Conservation (phyloP, 73 alveolate genomes). For the Tetrahymena malaccensis region DNA sequence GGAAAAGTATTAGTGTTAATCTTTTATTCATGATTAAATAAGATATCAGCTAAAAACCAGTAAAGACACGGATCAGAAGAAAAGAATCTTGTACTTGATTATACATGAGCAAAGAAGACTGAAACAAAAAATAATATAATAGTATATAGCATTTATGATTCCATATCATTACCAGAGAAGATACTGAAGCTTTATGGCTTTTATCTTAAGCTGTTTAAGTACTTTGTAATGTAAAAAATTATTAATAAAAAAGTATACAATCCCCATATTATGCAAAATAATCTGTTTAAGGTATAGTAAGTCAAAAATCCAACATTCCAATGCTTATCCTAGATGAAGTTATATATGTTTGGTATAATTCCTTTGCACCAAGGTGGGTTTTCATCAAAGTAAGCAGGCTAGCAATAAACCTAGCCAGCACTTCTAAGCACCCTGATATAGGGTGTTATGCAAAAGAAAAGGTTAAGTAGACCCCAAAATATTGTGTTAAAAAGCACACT, state of each 20-base stretch:
- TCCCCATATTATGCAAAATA: background rate
- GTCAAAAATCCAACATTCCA: background rate
- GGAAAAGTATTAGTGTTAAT: background rate
- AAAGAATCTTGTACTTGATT: background rate
- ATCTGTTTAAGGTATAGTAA: background rate
- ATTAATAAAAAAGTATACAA: background rate
- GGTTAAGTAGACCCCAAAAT: background rate
- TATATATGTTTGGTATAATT: background rate
- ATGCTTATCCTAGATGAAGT: background rate
- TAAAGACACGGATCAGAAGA: background rate
- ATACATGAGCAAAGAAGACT: background rate
- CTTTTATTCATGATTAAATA: background rate
- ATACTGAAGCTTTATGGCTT: background rate
- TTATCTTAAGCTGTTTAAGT: background rate
- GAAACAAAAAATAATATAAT: background rate
- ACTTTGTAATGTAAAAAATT: background rate
- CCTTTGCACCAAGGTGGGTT: background rate
- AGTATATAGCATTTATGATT: background rate
- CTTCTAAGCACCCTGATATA: background rate
- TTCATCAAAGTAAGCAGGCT: background rate
- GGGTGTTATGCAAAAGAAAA: background rate
- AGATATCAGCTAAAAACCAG: background rate
- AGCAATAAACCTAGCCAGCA: background rate
- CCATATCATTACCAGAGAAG: background rate
- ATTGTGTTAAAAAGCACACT: background rate